Evolutionary conservation across 805 yeast genomes (phyloP).

Genomic region (Isabelozyma rhagii): DNA sequence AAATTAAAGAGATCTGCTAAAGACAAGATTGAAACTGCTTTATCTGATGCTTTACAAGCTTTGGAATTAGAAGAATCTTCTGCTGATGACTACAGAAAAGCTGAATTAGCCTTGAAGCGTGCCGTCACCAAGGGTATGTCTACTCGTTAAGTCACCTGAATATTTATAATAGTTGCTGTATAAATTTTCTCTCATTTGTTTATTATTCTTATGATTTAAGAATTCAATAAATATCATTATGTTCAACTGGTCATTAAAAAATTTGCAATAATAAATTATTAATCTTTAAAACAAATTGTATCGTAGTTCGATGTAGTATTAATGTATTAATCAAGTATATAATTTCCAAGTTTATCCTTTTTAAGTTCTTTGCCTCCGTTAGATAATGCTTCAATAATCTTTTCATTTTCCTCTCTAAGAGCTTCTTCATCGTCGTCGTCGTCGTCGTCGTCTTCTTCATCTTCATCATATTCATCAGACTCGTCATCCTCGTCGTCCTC

Average conservation of each 20-base stretch:
- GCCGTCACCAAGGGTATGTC: constrained; percentile 99
- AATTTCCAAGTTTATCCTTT: constrained; percentile 82
- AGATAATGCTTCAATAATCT: constrained; percentile 68
- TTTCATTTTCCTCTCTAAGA: constrained; percentile 40
- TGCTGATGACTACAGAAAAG: constrained; percentile 98
- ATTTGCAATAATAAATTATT: neutral
- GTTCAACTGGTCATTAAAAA: neutral
- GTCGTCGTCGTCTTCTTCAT: constrained; percentile 41
- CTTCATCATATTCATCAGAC: constrained; percentile 26
- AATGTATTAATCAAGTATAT: constrained; percentile 51
- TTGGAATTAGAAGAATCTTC: constrained; percentile 94
- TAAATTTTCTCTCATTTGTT: neutral
- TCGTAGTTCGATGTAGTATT: neutral
- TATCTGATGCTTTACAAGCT: constrained; percentile 97
- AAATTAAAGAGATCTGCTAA: constrained; percentile 96
- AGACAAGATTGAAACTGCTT: constrained; percentile 96
- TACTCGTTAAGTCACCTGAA: constrained; percentile 67
- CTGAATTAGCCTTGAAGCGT: constrained; percentile 98
- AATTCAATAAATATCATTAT: neutral
- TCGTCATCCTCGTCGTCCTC: constrained; percentile 53
- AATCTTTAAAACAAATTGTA: too few species aligned
- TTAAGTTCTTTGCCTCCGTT: constrained; percentile 62
- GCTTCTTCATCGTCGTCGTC: constrained; percentile 34
- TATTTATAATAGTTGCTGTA: constrained; percentile 1
- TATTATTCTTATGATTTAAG: neutral